A percentile compares a stretch with the other conserved stretches of the same genome.
Conservation (phyloP, 2,329 filamentous ascomycete species). For the Trichoderma brevicompactum region DNA sequence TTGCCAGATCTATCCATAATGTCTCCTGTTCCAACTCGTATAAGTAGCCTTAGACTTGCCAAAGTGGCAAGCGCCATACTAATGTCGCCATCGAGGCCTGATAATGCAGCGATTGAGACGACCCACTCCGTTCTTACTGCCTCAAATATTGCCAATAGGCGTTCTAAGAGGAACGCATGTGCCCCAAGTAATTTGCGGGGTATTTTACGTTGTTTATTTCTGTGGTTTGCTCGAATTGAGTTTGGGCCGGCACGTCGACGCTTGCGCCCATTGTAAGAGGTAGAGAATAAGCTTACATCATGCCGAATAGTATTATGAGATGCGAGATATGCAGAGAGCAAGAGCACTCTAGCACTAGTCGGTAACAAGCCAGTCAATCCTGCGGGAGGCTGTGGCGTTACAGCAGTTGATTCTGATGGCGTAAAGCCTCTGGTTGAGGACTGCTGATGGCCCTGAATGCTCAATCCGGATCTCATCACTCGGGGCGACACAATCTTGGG, state of each 20-base stretch:
- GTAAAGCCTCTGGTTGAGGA: background rate
- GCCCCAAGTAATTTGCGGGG: conserved; percentile 77
- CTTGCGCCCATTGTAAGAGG: conserved; percentile 60
- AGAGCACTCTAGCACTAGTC: conserved; percentile 72
- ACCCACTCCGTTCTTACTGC: conserved; percentile 65
- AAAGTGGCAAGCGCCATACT: conserved; percentile 73
- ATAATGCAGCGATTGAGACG: conserved; percentile 38
- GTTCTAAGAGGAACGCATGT: conserved; percentile 76
- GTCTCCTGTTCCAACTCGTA: conserved; percentile 67
- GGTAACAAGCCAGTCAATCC: conserved; percentile 66
- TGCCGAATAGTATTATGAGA: conserved; percentile 78
- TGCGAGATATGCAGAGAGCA: conserved; percentile 78
- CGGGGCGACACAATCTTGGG: conserved; percentile 59
- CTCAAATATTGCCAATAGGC: conserved; percentile 77
- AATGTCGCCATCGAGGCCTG: conserved; percentile 58
- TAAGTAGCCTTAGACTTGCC: conserved; percentile 69
- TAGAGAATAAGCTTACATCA: conserved; percentile 77
- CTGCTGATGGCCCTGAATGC: background rate
- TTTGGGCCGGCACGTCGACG: conserved; percentile 55
- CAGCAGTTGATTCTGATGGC: background rate
- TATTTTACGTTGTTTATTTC: conserved; percentile 69
- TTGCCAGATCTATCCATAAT: conserved; percentile 69
- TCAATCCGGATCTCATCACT: background rate
- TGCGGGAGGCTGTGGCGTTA: conserved; percentile 32
- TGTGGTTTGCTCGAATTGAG: conserved; percentile 40